A percentile compares a stretch with the other conserved stretches of the same genome.
Evolutionary conservation across 495 filamentous ascomycete species (phyloP).

Genomic region (Echria macrotheca): DNA sequence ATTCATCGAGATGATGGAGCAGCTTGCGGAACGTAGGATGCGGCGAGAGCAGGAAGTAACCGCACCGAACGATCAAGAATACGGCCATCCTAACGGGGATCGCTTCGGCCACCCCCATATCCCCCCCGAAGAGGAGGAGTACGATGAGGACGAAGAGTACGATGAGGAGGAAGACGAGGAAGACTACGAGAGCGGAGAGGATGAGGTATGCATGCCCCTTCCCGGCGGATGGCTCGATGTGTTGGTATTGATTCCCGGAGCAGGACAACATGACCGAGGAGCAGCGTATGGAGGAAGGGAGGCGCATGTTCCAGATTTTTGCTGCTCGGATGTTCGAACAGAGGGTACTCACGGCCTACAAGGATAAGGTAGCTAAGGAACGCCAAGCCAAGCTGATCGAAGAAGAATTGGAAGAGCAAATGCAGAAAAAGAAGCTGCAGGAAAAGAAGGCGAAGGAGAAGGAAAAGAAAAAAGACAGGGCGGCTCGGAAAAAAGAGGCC

Average conservation of each 20-base stretch:
- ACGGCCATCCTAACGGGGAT: conserved; percentile 46
- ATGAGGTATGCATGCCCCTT: conserved; percentile 55
- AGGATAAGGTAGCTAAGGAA: conserved; percentile 91
- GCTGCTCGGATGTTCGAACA: conserved; percentile 99
- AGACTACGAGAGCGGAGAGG: conserved; percentile 81
- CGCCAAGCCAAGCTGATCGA: conserved; percentile 87
- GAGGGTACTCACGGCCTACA: conserved; percentile 90
- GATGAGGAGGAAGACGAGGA: conserved; percentile 84
- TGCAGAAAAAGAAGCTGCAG: conserved; percentile 67
- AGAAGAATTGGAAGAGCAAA: conserved; percentile 80
- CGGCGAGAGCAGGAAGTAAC: conserved; percentile 88
- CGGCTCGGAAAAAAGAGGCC: conserved; percentile 72
- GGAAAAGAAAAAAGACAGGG: conserved; percentile 87
- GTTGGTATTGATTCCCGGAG: conserved; percentile 28
- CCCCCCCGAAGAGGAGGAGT: conserved; percentile 67
- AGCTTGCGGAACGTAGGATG: conserved; percentile 95
- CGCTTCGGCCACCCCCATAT: conserved; percentile 42
- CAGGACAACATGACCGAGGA: conserved; percentile 96
- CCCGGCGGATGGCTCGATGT: too few relatives aligned
- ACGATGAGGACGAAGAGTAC: conserved; percentile 56
- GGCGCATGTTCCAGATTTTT: conserved; percentile 99
- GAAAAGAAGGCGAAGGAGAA: conserved; percentile 92
- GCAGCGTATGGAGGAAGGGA: conserved; percentile 97
- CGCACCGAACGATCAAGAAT: conserved; percentile 59
- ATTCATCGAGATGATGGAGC: conserved; percentile 99